Base-by-base conservation (phyloP, 371 early-diverging fungal genomes). In the Mucor irregularis region DNA sequence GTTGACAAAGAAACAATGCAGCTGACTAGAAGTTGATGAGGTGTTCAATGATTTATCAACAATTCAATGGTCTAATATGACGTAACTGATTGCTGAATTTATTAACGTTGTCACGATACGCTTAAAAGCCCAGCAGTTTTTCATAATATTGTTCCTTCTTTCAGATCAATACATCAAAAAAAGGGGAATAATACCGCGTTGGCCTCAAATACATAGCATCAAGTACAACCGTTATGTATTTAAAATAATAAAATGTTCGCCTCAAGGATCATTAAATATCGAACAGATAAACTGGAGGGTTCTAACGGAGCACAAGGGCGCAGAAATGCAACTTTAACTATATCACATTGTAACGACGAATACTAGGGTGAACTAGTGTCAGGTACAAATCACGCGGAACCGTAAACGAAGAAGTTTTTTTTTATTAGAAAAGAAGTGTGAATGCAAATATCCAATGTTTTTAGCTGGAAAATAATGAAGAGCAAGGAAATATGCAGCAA, bases 361-460 rank as follows among this genome's bases (percentile, higher is more conserved):
- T 53, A 53, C 33, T 53, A 53, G 30, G 43, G 44, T 53, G 53
- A 53, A 43, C 33, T 53, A 53, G 24, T 53, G 31, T 43, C 53
- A 53, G 44, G 54, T 29, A 35, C 54, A 35, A 54, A 45, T 45
- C 54, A 54, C 37, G 45, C 46, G 37, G 45, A 54, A 54, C 45
- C 45, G 54, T 45, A 35, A 54, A 37, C 45, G 37, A 53, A 45
- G 35, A 44, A 53, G 8, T 53, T 53, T 45, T 44, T 53, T n/a
- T n/a, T n/a, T n/a, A n/a, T n/a, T n/a, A n/a, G n/a, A n/a, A n/a
- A n/a, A n/a, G n/a, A n/a, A n/a, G n/a, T n/a, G n/a, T n/a, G n/a
- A 44, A 22, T 31, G 31, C 3, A 25, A 21, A 49, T 35, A 24
- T 37, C 17, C 5, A 38, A 38, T n/a, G n/a, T 38, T 38, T 38